Conservation (phyloP, 768 basidiomycete genomes). For the Hortiboletus flavorubellus region DNA sequence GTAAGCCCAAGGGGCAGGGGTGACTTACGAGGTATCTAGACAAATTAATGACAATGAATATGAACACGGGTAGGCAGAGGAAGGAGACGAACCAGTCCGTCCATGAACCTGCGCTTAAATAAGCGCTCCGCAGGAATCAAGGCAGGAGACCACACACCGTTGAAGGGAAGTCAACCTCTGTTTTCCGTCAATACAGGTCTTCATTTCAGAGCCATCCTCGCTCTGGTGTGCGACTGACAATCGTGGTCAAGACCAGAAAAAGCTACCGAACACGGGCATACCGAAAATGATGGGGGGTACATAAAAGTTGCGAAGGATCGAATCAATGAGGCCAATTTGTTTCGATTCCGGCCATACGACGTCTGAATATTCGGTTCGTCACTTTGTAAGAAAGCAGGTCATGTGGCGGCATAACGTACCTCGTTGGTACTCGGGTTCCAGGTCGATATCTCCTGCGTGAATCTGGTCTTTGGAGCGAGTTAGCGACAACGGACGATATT, state of each 20-base stretch:
- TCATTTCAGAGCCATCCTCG: slow-evolving; percentile 63
- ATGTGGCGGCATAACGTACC: slow-evolving; percentile 37
- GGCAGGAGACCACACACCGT: slow-evolving; percentile 40
- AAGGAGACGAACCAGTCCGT: slow-evolving; percentile 53
- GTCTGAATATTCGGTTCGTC: slow-evolving; percentile 35
- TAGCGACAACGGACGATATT: background rate
- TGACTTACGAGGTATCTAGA: slow-evolving; percentile 55
- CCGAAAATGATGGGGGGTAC: slow-evolving; percentile 79
- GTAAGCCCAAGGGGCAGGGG: background rate
- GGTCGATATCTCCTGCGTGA: slow-evolving; percentile 55
- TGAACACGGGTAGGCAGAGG: background rate
- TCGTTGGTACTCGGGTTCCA: slow-evolving; percentile 78
- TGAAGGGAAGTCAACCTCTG: slow-evolving; percentile 75
- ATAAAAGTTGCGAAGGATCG: slow-evolving; percentile 74
- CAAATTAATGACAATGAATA: slow-evolving; percentile 2
- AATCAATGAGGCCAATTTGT: slow-evolving; percentile 74
- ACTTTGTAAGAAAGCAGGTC: background rate
- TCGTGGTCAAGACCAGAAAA: background rate
- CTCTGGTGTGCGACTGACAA: slow-evolving; percentile 44
- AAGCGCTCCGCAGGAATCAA: background rate
- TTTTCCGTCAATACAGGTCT: slow-evolving; percentile 78
- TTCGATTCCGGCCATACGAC: slow-evolving; percentile 80
- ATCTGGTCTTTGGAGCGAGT: slow-evolving; percentile 53
- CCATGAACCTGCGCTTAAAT: slow-evolving; percentile 51
- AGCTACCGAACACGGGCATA: slow-evolving; percentile 21